Conservation (phyloP, 345 rosid genomes). For the Carallia pectinifolia region DNA sequence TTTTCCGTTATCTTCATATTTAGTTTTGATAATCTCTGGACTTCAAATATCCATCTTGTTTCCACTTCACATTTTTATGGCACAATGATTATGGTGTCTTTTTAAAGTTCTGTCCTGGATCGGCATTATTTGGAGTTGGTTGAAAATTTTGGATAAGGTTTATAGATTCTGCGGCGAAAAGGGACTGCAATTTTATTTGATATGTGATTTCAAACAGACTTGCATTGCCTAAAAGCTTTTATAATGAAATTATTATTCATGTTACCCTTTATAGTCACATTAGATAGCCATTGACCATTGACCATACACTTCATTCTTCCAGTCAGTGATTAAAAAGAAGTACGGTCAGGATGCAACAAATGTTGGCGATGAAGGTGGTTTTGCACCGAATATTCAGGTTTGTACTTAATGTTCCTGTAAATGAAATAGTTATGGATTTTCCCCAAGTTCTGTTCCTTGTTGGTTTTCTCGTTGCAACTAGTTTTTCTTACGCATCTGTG, state of each 20-base stretch:
- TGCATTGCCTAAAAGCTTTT: neutral
- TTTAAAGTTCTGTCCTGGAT: too few species aligned
- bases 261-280: neutral
- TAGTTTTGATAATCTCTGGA: neutral
- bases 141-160: neutral
- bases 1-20: neutral
- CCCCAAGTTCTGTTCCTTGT: neutral
- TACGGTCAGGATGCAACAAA: conserved; percentile 66
- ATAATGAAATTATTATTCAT: neutral
- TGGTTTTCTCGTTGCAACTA: neutral
- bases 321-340: conserved; percentile 64
- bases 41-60: neutral
- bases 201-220: neutral
- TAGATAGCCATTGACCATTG: neutral
- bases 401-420: too few species aligned
- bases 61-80: neutral
- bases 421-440: neutral
- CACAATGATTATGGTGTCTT: neutral
- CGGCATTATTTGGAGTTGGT: neutral
- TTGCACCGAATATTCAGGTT: conserved; percentile 66
- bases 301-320: neutral
- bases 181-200: neutral
- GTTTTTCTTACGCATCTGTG: conserved; percentile 3
- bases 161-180: neutral
- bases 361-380: conserved; percentile 70